A percentile compares a stretch with the other conserved stretches of the same genome.
These are phyloP conservation scores for Gynostemma pentaphyllum DNA, from an alignment of 306 rosid genomes.

Conservation along the genomic window DNA sequence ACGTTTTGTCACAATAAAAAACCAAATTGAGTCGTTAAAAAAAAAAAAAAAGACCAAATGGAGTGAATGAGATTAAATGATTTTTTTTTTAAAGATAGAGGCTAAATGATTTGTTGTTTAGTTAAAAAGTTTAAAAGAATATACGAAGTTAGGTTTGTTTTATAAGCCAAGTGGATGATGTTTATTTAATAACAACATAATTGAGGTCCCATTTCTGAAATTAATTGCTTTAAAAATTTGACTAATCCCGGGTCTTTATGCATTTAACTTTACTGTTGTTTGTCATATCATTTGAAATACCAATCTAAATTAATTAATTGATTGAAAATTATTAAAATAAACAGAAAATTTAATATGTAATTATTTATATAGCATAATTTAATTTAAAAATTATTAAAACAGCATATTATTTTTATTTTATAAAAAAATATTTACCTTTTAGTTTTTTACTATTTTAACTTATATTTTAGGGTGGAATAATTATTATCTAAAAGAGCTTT, in stretches of 20 bases:
- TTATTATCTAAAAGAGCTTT: too few species aligned
- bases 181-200: too few species aligned
- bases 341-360: background rate
- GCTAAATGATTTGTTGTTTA: slow-evolving; percentile 2
- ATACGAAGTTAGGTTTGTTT: background rate
- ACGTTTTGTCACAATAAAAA: background rate
- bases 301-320: too few species aligned
- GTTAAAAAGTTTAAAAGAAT: background rate
- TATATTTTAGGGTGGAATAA: too few species aligned
- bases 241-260: background rate
- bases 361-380: too few species aligned
- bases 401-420: too few species aligned
- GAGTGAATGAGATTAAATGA: background rate
- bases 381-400: too few species aligned
- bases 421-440: too few species aligned
- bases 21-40: background rate
- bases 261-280: background rate
- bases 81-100: too few species aligned
- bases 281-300: background rate
- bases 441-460: too few species aligned
- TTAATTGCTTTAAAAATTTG: background rate
- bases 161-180: background rate
- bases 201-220: background rate
- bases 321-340: too few species aligned
- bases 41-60: background rate